A percentile compares a stretch with the other conserved stretches of the same genome.
Conservation (phyloP, 768 basidiomycete species). For the Tulasnella sp. region DNA sequence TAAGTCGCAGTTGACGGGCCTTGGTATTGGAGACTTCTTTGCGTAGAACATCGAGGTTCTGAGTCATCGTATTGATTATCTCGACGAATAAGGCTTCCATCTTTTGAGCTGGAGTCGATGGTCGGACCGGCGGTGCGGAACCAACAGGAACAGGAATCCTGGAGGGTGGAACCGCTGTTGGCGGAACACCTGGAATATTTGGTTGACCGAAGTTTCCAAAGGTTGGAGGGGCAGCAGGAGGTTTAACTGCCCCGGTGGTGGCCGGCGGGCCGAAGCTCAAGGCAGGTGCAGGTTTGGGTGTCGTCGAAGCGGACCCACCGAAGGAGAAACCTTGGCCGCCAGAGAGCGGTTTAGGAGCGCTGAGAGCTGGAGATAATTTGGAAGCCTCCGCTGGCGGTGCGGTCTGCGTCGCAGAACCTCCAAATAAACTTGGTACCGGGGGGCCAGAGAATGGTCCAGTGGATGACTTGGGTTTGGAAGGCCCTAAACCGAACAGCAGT, state of each 20-base stretch:
- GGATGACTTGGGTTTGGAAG: conserved; percentile 19
- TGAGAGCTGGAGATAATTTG: neutral
- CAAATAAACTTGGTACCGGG: neutral
- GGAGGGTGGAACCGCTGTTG: conserved; percentile 2
- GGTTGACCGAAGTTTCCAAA: conserved; percentile 4
- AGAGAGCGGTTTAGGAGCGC: neutral
- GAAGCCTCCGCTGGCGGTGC: neutral
- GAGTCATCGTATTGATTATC: neutral
- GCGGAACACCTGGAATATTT: neutral
- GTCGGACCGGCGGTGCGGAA: neutral
- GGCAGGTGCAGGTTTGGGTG: neutral
- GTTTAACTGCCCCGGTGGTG: neutral
- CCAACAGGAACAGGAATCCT: conserved; percentile 23
- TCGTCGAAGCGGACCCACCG: neutral
- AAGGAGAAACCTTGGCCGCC: neutral
- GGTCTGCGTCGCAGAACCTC: neutral
- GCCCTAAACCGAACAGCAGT: conserved; percentile 10
- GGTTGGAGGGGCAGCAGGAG: neutral
- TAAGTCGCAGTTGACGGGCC: neutral
- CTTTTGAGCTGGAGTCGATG: neutral
- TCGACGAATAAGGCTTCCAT: neutral
- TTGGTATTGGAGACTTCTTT: neutral
- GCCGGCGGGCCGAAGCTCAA: neutral
- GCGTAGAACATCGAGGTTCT: neutral
- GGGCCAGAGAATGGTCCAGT: conserved; percentile 10